Evolutionary conservation across 371 early-diverging fungal species (phyloP), one percentile per base, ranked within the genome.

Genomic region (Vairimorpha necatrix): DNA sequence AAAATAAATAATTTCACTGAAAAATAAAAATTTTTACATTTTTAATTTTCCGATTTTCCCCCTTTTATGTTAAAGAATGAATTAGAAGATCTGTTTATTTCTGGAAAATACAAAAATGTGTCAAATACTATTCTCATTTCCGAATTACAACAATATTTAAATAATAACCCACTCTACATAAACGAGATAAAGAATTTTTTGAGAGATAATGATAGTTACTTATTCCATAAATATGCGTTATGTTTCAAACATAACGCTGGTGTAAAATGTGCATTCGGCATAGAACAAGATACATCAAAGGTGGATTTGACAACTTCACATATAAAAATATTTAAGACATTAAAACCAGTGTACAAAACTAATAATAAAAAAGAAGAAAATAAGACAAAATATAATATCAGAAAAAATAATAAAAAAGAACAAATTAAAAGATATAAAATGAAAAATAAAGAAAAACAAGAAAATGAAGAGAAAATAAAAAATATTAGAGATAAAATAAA

Each of bases 171-270:
- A 26, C 20, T 76, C 7, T 76, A 76, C 50, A 53, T 76, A 38
- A 76, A 76, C 39, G 77, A 76, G 34, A 66, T 76, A 20, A 76
- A 42, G 47, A 69, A 58, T 7, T 71, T 61, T 69, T 58, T 76
- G 11, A 22, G 65, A 48, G 60, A 66, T 30, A 22, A 76, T 56
- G 56, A 76, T 39, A 28, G 11, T n/a, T 42, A 50, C 26, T 58
- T 76, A 32, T 76, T 54, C 61, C 33, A n/a, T 1, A 28, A 65
- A 30, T 76, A 76, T 66, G 77, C 38, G 14, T 6, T 61, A n/a
- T 60, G 54, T 61, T 76, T 76, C 60, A 56, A 36, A 22, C 46
- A 71, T 14, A 65, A 56, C 58, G 48, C 46, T 0, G 77, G 77
- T 0, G 46, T 56, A 0, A 48, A 24, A 32, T 63, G 48, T 22